A percentile compares a stretch with the other conserved stretches of the same genome.
Evolutionary conservation across 202 grass and related monocot species (phyloP).

Genomic region (Hordeum pubiflorum): DNA sequence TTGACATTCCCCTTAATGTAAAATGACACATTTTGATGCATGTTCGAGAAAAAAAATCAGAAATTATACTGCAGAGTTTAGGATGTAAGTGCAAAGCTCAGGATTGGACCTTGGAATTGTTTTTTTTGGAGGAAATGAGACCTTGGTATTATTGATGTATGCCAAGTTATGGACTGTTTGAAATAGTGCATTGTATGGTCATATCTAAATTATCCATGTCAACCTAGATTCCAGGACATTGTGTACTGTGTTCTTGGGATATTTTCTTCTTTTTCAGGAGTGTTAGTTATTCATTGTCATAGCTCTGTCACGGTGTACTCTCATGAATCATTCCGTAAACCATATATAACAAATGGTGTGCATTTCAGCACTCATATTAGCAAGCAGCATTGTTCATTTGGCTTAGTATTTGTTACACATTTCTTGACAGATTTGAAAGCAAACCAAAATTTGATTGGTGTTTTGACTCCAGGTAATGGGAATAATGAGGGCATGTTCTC

Average conservation of each 20-base stretch:
- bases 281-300: background rate
- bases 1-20: background rate
- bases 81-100: background rate
- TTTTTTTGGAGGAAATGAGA: background rate
- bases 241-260: background rate
- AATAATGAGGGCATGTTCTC: conserved; percentile 85
- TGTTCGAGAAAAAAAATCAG: background rate
- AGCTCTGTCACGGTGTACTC: background rate
- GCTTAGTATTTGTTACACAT: background rate
- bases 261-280: background rate
- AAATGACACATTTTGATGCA: background rate
- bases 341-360: background rate
- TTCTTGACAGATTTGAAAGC: conserved; percentile 15
- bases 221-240: background rate
- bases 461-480: conserved; percentile 76
- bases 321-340: background rate
- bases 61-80: conserved; percentile 1
- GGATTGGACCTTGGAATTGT: background rate
- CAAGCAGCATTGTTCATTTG: background rate
- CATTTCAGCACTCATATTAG: background rate
- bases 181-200: background rate
- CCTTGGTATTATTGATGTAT: background rate
- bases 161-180: background rate
- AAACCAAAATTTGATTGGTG: conserved; percentile 7
- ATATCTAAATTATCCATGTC: background rate